Base-by-base conservation (phyloP, 768 basidiomycete genomes). In the Pisolithus tinctorius region DNA sequence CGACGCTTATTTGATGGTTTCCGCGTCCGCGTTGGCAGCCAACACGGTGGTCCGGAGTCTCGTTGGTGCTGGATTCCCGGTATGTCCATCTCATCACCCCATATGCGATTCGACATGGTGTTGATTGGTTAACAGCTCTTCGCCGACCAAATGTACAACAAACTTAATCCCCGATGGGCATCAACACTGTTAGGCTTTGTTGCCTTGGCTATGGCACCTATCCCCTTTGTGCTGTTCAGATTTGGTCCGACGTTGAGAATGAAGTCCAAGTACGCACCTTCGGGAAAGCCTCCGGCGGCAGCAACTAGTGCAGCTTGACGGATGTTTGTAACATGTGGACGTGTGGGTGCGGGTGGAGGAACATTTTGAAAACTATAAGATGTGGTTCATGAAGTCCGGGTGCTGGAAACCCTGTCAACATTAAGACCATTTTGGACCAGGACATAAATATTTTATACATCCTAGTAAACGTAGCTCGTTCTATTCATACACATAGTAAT, bases 11-110 rank as follows among this genome's bases (percentile, higher is more conserved):
- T 63, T 80, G 20, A 61, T 70, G 51, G 69, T 74, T 4, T 75
- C 82, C 7, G 81, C 82, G 1, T 80, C 79, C 9, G 82, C 81
- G 1, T 65, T 84, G 9, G 77, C 83, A 2, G 71, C 74, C 2
- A 78, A 61, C 47, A 80, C 78, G 0, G 75, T 83, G 14, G 60
- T 75, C 3, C 75, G 80, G 16, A 81, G 79, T 56, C 53, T 76
- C 8, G 77, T 75, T 45, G 82, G 80, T 30, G 77, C 78, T 25
- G 72, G 62, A 5, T 80, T 80, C 54, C 80, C 77, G 20, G 52
- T 50, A 39, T 8, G 53, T 6, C 48, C 10, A 48, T 51, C 50
- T 40, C 55, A 45, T 4, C 6, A 34, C 41, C 3, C 34, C 34
- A 34, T 13, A 34, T 34, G 11, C 11, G 11, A 34, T 34, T 14